Base-by-base conservation (phyloP, 2,329 filamentous ascomycete genomes). In the Paramyrothecium roridum region DNA sequence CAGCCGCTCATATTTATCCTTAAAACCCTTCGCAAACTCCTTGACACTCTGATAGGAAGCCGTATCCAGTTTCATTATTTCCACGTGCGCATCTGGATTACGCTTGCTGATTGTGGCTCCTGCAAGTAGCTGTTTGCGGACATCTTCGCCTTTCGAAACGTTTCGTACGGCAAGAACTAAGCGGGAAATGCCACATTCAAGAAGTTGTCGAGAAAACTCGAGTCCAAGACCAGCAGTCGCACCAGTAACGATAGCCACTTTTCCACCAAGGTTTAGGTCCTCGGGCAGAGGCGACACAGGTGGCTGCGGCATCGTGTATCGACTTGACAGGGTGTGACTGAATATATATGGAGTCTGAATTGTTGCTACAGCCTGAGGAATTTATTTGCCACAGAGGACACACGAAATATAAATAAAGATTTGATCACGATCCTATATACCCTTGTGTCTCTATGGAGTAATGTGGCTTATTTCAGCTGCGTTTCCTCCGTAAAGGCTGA, bases 171-270 rank as follows among this genome's bases (percentile, higher is more conserved):
- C 49, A 19, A 51, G 49, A 8, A 51, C 21, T 11, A 51, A 17
- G 26, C 49, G n/a, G 20, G 49, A 51, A 4, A 51, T n/a, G 20
- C 49, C 49, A 40, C 34, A 30, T 22, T 23, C 30, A 10, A 51
- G 23, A 21, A 51, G 49, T 30, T 51, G 23, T 13, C 33, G 26
- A 7, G 16, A 19, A 4, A 33, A 26, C 49, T 51, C 49, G 8
- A 51, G 34, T 51, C 49, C 49, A n/a, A 51, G 30, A 51, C 49
- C 49, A 20, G 19, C 8, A 21, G 33, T 51, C 4, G 49, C 49
- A 51, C 49, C 49, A 26, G 49, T 51, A 13, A 51, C 49, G n/a
- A 51, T 17, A 3, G 49, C 49, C 17, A 33, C 33, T 40, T 51
- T 51, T 23, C 49, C 49, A 34, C 19, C n/a, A 26, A 51, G 20